Base-by-base conservation (phyloP, 2,329 filamentous ascomycete species). In the Leptosphaerulina australis region DNA sequence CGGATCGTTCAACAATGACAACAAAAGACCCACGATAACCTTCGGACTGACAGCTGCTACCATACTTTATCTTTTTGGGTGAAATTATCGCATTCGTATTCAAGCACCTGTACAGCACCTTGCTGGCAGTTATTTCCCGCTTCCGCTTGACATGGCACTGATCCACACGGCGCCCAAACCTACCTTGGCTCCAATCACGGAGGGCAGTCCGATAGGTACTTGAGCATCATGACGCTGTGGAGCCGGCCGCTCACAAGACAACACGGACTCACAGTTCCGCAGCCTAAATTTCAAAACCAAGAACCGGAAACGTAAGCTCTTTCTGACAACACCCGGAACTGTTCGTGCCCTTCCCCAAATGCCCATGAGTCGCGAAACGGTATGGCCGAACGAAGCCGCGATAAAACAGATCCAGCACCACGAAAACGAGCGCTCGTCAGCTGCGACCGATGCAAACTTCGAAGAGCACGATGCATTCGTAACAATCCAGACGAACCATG, bases 401-500 rank as follows among this genome's bases (percentile, higher is more conserved):
- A 43, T 35, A 65, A 61, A 36, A 43, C 57, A 46, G 60, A 60
- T 29, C 36, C 59, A 39, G 39, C 55, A 41, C 48, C 57, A 40
- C 56, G 64, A 43, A 68, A 67, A 54, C 61, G 64, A 48, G 65
- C 65, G 24, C 63, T 67, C 11, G 62, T 67, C 12, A 67, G 63
- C 45, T 68, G 66, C 59, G 64, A 68, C 49, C 55, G 64, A 38
- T 67, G 64, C 55, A 69, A 69, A 43, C 44, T 65, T 14, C 56
- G 66, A 30, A 49, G 64, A 58, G 60, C 66, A 47, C 52, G 61
- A 53, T 68, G 64, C 43, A 66, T 67, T 46, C 66, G 66, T 44
- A 50, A 59, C 36, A 60, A 49, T 38, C 59, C 64, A 26, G 63
- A 66, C 14, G 59, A 67, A 46, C 55, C 63, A 44, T 77, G 75